phyloP scores from a whole-genome alignment of 768 basidiomycete genomes.

The Coprinopsis sp. region DNA sequence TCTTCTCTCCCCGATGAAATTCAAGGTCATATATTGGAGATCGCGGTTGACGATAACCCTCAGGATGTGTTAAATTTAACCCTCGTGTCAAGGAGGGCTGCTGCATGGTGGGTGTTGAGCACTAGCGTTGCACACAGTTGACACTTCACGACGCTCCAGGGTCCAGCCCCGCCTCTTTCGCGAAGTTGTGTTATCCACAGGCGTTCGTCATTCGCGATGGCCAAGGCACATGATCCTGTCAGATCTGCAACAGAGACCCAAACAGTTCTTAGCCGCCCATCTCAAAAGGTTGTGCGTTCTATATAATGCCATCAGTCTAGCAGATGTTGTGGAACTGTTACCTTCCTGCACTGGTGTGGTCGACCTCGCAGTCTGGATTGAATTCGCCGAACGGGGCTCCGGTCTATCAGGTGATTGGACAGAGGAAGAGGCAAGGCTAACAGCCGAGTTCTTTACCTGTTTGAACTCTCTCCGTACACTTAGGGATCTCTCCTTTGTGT shows the following conservation, averaged over 20 bases:
- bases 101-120: conserved; percentile 25
- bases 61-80: conserved; percentile 25
- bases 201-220: too few species aligned
- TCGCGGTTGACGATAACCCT: conserved; percentile 24
- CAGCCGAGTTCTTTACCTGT: too few species aligned
- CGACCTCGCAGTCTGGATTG: conserved; percentile 36
- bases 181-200: conserved; percentile 33
- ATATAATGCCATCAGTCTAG: conserved; percentile 23
- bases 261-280: conserved; percentile 29
- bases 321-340: conserved; percentile 28
- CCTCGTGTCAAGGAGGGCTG: conserved; percentile 31
- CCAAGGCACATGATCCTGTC: conserved; percentile 33
- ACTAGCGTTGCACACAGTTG: neutral
- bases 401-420: conserved; percentile 10
- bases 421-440: too few species aligned
- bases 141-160: conserved; percentile 20
- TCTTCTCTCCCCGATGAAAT: conserved; percentile 35
- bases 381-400: conserved; percentile 23
- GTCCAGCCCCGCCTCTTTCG: conserved; percentile 35
- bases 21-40: conserved; percentile 34
- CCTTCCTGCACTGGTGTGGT: conserved; percentile 32
- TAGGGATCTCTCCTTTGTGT: conserved; percentile 31
- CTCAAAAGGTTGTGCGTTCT: conserved; percentile 38
- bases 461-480: conserved; percentile 27
- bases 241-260: conserved; percentile 28